Conservation (phyloP, 2,329 filamentous ascomycete genomes). For the Beauveria scarabaeidicola region DNA sequence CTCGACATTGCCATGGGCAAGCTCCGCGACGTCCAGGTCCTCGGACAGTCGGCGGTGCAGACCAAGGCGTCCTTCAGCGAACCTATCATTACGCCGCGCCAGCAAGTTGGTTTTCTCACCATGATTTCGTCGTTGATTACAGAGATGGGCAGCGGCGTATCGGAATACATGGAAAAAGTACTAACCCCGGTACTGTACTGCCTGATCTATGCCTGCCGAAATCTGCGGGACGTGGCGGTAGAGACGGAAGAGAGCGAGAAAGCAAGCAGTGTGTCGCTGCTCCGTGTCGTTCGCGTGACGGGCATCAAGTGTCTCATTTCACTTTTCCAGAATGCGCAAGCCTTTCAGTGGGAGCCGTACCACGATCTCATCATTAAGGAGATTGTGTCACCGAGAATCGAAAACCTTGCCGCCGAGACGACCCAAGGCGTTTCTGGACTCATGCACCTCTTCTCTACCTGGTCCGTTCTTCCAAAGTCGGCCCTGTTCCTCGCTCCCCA, state of each 20-base stretch:
- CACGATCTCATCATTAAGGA: conserved; percentile 63
- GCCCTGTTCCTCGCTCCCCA: conserved; percentile 54
- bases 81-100: conserved; percentile 58
- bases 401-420: conserved; percentile 74
- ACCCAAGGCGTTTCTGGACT: conserved; percentile 82
- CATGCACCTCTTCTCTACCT: conserved; percentile 71
- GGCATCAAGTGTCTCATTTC: conserved; percentile 77
- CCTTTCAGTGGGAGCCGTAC: conserved; percentile 65
- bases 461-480: conserved; percentile 60
- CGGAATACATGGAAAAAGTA: conserved; percentile 58
- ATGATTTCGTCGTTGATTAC: conserved; percentile 84
- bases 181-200: conserved; percentile 77
- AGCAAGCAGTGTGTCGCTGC: conserved; percentile 45
- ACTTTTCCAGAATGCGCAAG: conserved; percentile 65
- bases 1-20: conserved; percentile 72
- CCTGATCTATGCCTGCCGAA: conserved; percentile 59
- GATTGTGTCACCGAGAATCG: conserved; percentile 66
- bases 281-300: conserved; percentile 57
- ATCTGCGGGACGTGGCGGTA: conserved; percentile 35
- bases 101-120: conserved; percentile 84
- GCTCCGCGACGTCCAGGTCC: conserved; percentile 51
- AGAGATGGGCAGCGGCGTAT: conserved; percentile 68
- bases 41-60: conserved; percentile 38
- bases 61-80: conserved; percentile 45
- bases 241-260: conserved; percentile 32